A percentile compares a stretch with the other conserved stretches of the same genome.
phyloP scores from a whole-genome alignment of 495 filamentous ascomycete species.

The Schizothecium vesticola region DNA sequence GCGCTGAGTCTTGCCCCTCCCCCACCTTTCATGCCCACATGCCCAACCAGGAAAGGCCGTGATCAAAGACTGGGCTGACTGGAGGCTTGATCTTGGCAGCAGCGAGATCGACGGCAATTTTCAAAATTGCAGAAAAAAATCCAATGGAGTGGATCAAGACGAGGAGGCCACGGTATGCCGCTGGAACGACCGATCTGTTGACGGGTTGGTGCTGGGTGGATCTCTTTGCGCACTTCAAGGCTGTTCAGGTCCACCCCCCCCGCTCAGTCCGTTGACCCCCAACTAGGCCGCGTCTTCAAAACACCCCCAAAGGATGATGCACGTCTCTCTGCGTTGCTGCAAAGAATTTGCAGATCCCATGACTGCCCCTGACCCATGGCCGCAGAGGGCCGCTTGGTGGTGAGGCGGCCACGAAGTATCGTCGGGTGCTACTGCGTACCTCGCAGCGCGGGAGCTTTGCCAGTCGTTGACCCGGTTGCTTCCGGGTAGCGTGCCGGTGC shows the following conservation, averaged over 20 bases:
- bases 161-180: background rate
- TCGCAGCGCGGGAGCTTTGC: background rate
- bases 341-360: background rate
- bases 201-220: too few relatives aligned
- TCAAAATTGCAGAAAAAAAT: background rate
- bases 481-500: background rate
- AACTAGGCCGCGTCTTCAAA: background rate
- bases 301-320: background rate
- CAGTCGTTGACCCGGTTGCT: background rate
- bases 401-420: background rate
- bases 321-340: background rate
- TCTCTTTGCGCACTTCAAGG: too few relatives aligned
- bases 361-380: background rate
- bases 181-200: background rate
- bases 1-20: slow-evolving; percentile 4
- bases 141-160: background rate
- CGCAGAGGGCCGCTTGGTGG: background rate
- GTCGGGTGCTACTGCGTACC: background rate
- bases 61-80: slow-evolving; percentile 4
- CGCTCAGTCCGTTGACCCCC: background rate
- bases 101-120: background rate
- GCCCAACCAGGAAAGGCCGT: background rate
- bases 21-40: slow-evolving; percentile 1
- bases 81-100: slow-evolving; percentile 3
- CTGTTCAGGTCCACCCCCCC: background rate